Base-by-base conservation (phyloP, 495 filamentous ascomycete genomes). In the Cudoniella acicularis region DNA sequence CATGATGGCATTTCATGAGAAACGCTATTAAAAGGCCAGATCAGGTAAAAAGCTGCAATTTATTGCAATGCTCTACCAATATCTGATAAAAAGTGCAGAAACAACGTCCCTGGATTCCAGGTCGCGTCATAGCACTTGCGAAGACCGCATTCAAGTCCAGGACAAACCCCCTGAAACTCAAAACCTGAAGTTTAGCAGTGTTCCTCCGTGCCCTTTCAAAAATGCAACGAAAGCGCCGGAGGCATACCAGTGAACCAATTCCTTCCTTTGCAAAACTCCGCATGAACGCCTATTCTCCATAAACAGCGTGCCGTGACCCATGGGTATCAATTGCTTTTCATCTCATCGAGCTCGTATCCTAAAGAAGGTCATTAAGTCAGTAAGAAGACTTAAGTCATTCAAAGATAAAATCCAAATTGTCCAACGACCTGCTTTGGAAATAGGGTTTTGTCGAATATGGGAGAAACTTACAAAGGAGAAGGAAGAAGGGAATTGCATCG, bases 401-500 rank as follows among this genome's bases (percentile, higher is more conserved):
- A n/a, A n/a, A n/a, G n/a, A n/a, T n/a, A n/a, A n/a, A n/a, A n/a
- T n/a, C n/a, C n/a, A n/a, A n/a, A n/a, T n/a, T n/a, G n/a, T n/a
- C n/a, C n/a, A n/a, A n/a, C n/a, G n/a, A n/a, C n/a, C n/a, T n/a
- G 36, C 36, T 42, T 42, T 42, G 36, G 36, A 9, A 9, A n/a
- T 42, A 42, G 13, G 17, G 13, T 17, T 47, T 21, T n/a, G 43
- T 17, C 20, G 43, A 47, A 47, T 6, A 21, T 6, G n/a, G 13
- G 13, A 36, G 30, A 36, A 6, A 36, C 30, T 36, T 36, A 36
- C 30, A 59, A 91, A 92, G 53, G 86, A 88, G 75, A 92, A 96
- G 42, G 90, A 88, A 2, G 89, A 92, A 20, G 91, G 91, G 65
- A 95, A 96, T 64, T 92, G 89, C 92, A 96, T 95, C 73, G 89